Conservation (phyloP, 2,329 filamentous ascomycete genomes). For the Akanthomyces muscarius region DNA sequence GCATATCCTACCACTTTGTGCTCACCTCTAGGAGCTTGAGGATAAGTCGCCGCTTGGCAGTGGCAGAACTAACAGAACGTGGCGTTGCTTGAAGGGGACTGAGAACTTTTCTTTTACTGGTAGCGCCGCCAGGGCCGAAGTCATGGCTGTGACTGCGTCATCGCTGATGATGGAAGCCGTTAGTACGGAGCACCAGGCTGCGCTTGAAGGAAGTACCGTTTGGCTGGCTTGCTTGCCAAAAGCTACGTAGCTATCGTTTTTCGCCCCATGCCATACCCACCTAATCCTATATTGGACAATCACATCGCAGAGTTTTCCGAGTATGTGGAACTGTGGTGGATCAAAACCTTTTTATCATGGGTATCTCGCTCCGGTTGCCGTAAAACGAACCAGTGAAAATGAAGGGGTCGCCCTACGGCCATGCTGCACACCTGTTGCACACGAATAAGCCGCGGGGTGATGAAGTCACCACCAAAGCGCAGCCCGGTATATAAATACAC, state of each 20-base stretch:
- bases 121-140: neutral
- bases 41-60: neutral
- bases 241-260: neutral
- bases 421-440: neutral
- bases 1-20: neutral
- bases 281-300: neutral
- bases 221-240: neutral
- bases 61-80: neutral
- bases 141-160: neutral
- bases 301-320: conserved; percentile 2
- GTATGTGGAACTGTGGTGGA: conserved; percentile 4
- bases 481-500: conserved; percentile 31
- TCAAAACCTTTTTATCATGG: neutral
- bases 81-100: neutral
- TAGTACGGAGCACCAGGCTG: no score
- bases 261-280: neutral
- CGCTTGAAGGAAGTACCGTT: neutral
- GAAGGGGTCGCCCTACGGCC: neutral
- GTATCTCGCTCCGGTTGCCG: neutral
- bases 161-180: neutral
- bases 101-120: neutral
- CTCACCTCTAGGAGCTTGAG: neutral
- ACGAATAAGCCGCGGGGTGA: neutral
- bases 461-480: conserved; percentile 18
- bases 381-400: neutral